Evolutionary conservation across 2,329 filamentous ascomycete genomes (phyloP), one percentile per base, ranked within the genome.

Genomic region (Nemania diffusa): DNA sequence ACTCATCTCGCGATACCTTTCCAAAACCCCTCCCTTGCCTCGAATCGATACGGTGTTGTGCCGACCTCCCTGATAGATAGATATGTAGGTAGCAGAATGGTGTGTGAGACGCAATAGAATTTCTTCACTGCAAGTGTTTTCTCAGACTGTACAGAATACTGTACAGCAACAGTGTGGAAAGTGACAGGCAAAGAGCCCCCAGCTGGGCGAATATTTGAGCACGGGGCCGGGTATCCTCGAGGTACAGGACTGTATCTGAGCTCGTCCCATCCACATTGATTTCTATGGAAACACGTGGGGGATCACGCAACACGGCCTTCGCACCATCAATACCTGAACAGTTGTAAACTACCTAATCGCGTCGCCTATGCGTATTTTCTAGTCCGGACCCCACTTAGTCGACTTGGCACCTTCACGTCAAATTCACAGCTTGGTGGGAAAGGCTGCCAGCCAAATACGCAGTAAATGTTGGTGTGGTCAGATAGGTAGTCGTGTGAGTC

Each of bases 391-490:
- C 73, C 73, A 75, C 69, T 71, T 64, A 26, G 22, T 34, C 34
- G 37, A 24, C 74, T 75, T 75, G 73, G 73, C 72, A 62, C 59
- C 48, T 67, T 72, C 69, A 73, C 69, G 65, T 74, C 72, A 72
- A 72, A 68, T 70, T 72, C 67, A 69, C 42, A 67, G 60, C 65
- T 69, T 62, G 68, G 61, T 65, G 50, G 62, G 58, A 57, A 57
- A 53, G 60, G 44, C 46, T 42, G 34, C 40, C 29, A 34, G 51
- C 42, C 56, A n/a, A n/a, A n/a, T n/a, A n/a, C n/a, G n/a, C n/a
- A n/a, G n/a, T n/a, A 46, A 51, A 58, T 7, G 48, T 48, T 17
- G 52, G 24, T 24, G 9, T 44, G 8, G 9, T 57, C 34, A 37
- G 27, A 57, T n/a, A n/a, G n/a, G n/a, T 51, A 37, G 44, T 37